Evolutionary conservation across 495 filamentous ascomycete species (phyloP).

Genomic region (Penicillium antarcticum): DNA sequence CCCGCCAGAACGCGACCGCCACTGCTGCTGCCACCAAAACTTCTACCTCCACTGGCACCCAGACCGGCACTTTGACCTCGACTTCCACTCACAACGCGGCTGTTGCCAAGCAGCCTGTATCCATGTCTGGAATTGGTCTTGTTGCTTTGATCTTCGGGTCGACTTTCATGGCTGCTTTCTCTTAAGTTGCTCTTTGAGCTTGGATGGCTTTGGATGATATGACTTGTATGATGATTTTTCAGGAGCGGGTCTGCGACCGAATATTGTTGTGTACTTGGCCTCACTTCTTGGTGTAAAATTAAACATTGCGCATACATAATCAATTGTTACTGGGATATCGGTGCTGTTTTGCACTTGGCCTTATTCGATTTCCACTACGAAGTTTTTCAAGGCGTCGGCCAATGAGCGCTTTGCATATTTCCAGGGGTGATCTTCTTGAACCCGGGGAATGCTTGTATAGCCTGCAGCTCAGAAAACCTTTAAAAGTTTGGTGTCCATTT

Average conservation of each 20-base stretch:
- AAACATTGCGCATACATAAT: too few species aligned
- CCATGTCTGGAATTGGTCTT: slow-evolving; percentile 32
- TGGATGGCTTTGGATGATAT: not conserved
- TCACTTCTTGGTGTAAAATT: too few species aligned
- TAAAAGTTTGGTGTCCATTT: too few species aligned
- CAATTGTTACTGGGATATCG: too few species aligned
- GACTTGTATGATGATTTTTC: not conserved
- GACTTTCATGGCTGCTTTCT: slow-evolving; percentile 26
- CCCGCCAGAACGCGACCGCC: slow-evolving; percentile 33
- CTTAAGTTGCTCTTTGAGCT: slow-evolving; percentile 5
- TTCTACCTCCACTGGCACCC: slow-evolving; percentile 14
- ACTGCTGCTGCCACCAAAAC: slow-evolving; percentile 28
- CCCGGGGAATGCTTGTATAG: too few species aligned
- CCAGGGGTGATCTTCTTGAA: too few species aligned
- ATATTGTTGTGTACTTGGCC: too few species aligned
- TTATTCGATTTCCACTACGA: too few species aligned
- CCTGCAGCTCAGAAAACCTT: too few species aligned
- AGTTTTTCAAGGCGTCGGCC: not conserved
- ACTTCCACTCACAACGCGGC: slow-evolving; percentile 16
- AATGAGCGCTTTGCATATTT: not conserved
- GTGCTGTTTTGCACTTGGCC: too few species aligned
- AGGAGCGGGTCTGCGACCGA: too few species aligned
- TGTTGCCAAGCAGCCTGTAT: slow-evolving; percentile 19
- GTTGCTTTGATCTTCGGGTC: slow-evolving; percentile 38
- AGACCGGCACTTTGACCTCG: slow-evolving; percentile 19